These are phyloP conservation scores for Xylariaceae sp. DNA, from an alignment of 2,329 filamentous ascomycete species.

Conservation along the genomic window DNA sequence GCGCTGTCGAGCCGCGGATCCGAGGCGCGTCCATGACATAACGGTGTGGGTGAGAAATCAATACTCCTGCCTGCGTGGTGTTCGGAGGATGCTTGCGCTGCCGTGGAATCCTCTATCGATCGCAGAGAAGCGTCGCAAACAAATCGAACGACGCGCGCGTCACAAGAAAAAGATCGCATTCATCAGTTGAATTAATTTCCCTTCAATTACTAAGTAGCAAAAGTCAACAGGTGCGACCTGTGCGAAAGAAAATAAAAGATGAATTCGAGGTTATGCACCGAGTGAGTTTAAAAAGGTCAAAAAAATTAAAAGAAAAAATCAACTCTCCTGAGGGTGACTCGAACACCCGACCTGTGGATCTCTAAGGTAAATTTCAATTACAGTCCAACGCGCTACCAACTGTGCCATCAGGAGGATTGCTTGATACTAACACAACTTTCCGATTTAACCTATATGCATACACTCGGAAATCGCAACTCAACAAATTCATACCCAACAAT, in stretches of 20 bases:
- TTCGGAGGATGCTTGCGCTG: too few species aligned
- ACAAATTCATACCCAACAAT: too few species aligned
- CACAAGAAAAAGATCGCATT: background rate
- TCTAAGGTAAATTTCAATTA: slow-evolving; percentile 14
- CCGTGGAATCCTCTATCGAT: too few species aligned
- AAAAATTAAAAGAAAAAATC: background rate
- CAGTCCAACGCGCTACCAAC: slow-evolving; percentile 22
- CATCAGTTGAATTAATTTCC: too few species aligned
- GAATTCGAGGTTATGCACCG: background rate
- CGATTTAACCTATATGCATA: slow-evolving; percentile 9
- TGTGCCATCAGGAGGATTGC: slow-evolving; percentile 20
- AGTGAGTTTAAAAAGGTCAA: background rate
- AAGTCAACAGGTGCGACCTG: background rate
- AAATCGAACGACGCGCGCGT: too few species aligned
- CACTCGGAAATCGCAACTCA: background rate
- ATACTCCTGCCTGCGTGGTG: too few species aligned
- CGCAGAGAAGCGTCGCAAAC: too few species aligned
- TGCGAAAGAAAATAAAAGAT: background rate
- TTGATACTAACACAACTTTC: slow-evolving; percentile 19
- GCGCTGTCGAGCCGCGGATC: too few species aligned
- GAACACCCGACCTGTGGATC: slow-evolving; percentile 8
- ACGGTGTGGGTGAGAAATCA: too few species aligned
- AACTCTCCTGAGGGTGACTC: slow-evolving; percentile 10
- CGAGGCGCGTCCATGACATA: too few species aligned
- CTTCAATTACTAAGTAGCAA: too few species aligned